phyloP scores from a whole-genome alignment of 2,329 filamentous ascomycete species.

The Bipolaris bicolor region DNA sequence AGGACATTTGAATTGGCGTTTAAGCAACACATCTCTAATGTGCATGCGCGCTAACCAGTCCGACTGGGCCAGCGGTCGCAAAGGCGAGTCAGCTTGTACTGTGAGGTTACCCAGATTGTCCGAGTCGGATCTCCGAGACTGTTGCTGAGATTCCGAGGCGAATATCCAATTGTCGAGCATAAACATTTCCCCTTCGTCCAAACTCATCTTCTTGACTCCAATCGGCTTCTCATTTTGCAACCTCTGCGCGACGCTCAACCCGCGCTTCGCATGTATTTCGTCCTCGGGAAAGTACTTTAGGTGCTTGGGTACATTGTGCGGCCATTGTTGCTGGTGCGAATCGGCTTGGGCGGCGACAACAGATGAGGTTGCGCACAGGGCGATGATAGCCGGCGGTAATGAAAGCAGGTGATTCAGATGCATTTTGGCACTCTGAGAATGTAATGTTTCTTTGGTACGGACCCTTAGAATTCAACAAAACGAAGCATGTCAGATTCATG shows the following conservation, averaged over 20 bases:
- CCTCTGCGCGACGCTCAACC: conserved; percentile 49
- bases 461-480: conserved; percentile 12
- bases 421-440: conserved; percentile 25
- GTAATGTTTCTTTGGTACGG: conserved; percentile 4
- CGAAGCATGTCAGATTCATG: conserved; percentile 21
- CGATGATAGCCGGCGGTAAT: conserved; percentile 39
- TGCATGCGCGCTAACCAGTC: conserved; percentile 47
- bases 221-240: conserved; percentile 57
- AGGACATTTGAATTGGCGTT: conserved; percentile 70
- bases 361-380: conserved; percentile 32
- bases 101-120: conserved; percentile 29
- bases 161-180: conserved; percentile 69
- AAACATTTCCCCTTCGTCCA: conserved; percentile 75
- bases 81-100: conserved; percentile 30
- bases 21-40: conserved; percentile 50
- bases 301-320: conserved; percentile 54
- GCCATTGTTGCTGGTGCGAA: conserved; percentile 46
- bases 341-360: conserved; percentile 27
- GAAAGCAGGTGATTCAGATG: conserved; percentile 35
- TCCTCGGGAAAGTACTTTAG: conserved; percentile 58
- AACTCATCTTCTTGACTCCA: conserved; percentile 74
- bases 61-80: conserved; percentile 38
- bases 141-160: conserved; percentile 32
- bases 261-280: conserved; percentile 51
- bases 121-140: conserved; percentile 13